Evolutionary conservation across 331 rosid genomes (phyloP), one percentile per base, ranked within the genome.

Genomic region (Stylosanthes scabra): DNA sequence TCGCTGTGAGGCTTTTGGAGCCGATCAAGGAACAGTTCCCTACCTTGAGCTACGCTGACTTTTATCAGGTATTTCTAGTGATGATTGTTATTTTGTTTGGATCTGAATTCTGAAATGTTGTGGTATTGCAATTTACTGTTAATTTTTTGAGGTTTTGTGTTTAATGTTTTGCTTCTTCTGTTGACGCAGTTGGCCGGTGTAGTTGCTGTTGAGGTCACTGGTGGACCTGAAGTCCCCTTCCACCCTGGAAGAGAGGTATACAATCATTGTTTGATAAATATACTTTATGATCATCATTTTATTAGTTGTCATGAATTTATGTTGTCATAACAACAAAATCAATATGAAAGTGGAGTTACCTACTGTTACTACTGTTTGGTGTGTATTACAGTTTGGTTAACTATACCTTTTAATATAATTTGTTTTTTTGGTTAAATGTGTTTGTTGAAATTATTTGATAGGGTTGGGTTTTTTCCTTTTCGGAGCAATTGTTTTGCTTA

Each of bases 221-320:
- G 99, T 63, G 99, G 99, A 63, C 99, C 99, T 57, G 99, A 95
- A 25, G 28, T 95, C 37, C 98, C 97, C 8, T 95, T 95, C 90
- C 97, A 95, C 76, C 97, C 99, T 0, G 99, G 99, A 55, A 86
- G 99, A 80, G 86, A 80, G 97, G 99, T 92, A 68, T 84, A 15
- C 49, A 39, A 3, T 15, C 39, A 1, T 2, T 42, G 25, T 45
- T 31, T 31, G 3, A 3, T 31, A 31, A 31, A 31, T 31, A 31
- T 31, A 31, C 5, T 31, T 31, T 31, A 31, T 3, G 5, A 31
- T 31, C 1, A 2, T 31, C 37, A 2, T 2, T 31, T 4, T 31
- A 31, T 31, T 2, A 31, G 0, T 31, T 31, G 37, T 31, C 37
- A 31, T 31, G 16, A 28, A 27, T 25, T 9, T 56, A 0, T 20